phyloP scores from a whole-genome alignment of 345 rosid species.

The Firmiana major region DNA sequence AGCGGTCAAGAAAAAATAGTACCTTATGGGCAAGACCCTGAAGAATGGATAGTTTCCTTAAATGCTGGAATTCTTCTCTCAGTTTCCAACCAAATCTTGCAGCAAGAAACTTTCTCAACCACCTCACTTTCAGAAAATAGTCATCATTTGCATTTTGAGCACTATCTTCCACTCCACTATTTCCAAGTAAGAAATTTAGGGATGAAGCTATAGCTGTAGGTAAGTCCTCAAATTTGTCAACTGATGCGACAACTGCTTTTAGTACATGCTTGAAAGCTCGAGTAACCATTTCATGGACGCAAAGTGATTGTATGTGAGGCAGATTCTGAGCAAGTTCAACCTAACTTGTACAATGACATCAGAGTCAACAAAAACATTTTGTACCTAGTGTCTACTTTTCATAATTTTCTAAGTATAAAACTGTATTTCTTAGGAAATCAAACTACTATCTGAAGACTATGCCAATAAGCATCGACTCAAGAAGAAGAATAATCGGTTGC shows the following conservation, averaged over 20 bases:
- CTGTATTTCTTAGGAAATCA: not conserved
- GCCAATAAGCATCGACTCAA: not conserved
- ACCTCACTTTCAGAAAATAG: conserved; percentile 37
- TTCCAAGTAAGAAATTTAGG: conserved; percentile 55
- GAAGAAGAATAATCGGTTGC: not conserved
- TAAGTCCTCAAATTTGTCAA: conserved; percentile 33
- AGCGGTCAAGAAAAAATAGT: conserved; percentile 10
- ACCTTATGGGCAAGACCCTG: conserved; percentile 67
- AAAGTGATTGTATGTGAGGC: conserved; percentile 71
- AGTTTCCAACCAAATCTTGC: conserved; percentile 53
- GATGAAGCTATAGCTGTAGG: conserved; percentile 52
- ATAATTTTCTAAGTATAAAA: not conserved
- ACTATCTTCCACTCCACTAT: conserved; percentile 27
- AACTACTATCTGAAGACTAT: not conserved
- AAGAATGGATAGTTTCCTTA: conserved; percentile 62
- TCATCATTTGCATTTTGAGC: conserved; percentile 35
- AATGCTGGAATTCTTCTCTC: conserved; percentile 48
- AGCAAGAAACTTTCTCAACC: conserved; percentile 46
- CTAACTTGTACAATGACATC: conserved; percentile 28
- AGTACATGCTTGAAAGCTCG: conserved; percentile 63
- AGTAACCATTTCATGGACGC: conserved; percentile 69
- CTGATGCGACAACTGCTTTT: conserved; percentile 50
- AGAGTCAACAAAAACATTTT: conserved; percentile 14
- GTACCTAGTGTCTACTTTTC: not conserved
- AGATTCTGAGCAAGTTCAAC: conserved; percentile 59